A percentile compares a stretch with the other conserved stretches of the same genome.
Conservation (phyloP, 2,329 filamentous ascomycete genomes). For the Fusarium concolor region DNA sequence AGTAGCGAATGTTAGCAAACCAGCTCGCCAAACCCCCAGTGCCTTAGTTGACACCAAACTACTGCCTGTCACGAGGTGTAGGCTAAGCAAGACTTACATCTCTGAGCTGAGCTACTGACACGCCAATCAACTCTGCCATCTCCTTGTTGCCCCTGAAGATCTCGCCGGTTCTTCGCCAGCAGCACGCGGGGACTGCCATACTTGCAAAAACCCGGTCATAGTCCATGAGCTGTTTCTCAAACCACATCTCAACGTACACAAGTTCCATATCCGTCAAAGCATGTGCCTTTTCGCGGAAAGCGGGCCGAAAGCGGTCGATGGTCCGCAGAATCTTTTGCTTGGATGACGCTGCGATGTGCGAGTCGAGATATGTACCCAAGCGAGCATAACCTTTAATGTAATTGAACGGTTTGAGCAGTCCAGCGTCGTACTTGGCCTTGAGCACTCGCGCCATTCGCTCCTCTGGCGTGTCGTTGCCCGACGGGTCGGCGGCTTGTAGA, state of each 20-base stretch:
- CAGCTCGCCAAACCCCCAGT: not conserved
- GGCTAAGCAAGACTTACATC: constrained; percentile 73
- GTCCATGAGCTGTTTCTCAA: constrained; percentile 95
- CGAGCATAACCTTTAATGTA: constrained; percentile 97
- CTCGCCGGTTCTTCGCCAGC: constrained; percentile 95
- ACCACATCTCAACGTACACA: constrained; percentile 98
- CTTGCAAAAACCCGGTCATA: constrained; percentile 98
- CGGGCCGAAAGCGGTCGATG: constrained; percentile 91
- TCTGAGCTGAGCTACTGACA: constrained; percentile 88
- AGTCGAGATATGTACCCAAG: constrained; percentile 90
- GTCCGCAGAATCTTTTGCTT: constrained; percentile 93
- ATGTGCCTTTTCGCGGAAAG: constrained; percentile 95
- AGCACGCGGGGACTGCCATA: constrained; percentile 98
- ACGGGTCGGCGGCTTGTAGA: constrained; percentile 94
- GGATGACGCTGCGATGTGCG: constrained; percentile 82
- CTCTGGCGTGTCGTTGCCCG: constrained; percentile 85
- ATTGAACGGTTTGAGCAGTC: constrained; percentile 95
- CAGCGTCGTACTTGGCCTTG: constrained; percentile 95
- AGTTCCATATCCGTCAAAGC: constrained; percentile 93
- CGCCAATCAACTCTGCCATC: constrained; percentile 96
- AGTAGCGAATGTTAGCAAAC: constrained; percentile 33
- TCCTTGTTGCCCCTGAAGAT: constrained; percentile 98
- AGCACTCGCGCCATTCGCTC: constrained; percentile 95
- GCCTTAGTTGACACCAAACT: constrained; percentile 7
- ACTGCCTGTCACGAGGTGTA: constrained; percentile 11